Conservation (phyloP, 495 filamentous ascomycete genomes). For the Diplogelasinospora grovesii region DNA sequence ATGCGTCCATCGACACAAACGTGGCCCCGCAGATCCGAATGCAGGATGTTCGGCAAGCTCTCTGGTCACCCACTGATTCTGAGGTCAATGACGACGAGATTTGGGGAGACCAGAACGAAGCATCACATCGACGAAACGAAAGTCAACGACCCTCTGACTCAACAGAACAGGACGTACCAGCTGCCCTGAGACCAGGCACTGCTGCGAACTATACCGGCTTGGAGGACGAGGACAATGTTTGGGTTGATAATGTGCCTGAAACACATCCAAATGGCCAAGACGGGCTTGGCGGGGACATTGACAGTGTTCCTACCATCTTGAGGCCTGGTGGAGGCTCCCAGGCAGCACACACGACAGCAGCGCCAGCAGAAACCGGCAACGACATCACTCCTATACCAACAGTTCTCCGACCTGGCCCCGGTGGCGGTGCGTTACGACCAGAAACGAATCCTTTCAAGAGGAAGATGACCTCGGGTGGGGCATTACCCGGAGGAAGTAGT, state of each 20-base stretch:
- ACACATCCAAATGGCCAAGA: neutral
- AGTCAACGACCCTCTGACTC: neutral
- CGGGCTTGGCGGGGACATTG: slow-evolving; percentile 6
- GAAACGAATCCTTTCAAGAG: slow-evolving; percentile 52
- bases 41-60: slow-evolving; percentile 24
- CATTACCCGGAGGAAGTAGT: neutral
- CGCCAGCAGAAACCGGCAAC: slow-evolving; percentile 12
- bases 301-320: slow-evolving; percentile 14
- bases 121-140: slow-evolving; percentile 6
- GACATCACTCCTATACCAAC: slow-evolving; percentile 21
- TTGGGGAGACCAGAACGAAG: slow-evolving; percentile 26
- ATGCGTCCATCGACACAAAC: slow-evolving; percentile 21
- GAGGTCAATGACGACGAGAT: slow-evolving; percentile 26
- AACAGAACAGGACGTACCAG: slow-evolving; percentile 13
- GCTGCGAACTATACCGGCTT: slow-evolving; percentile 12
- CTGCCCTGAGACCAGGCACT: slow-evolving; percentile 20
- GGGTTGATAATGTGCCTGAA: slow-evolving; percentile 11
- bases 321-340: slow-evolving; percentile 14
- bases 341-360: slow-evolving; percentile 6
- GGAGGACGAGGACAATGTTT: slow-evolving; percentile 18
- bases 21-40: slow-evolving; percentile 21
- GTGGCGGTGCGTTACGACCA: slow-evolving; percentile 20
- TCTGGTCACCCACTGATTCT: slow-evolving; percentile 29
- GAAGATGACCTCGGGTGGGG: slow-evolving; percentile 25
- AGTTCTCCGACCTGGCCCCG: slow-evolving; percentile 31